Base-by-base conservation (phyloP, 2,329 filamentous ascomycete genomes). In the Colletotrichum agaves region DNA sequence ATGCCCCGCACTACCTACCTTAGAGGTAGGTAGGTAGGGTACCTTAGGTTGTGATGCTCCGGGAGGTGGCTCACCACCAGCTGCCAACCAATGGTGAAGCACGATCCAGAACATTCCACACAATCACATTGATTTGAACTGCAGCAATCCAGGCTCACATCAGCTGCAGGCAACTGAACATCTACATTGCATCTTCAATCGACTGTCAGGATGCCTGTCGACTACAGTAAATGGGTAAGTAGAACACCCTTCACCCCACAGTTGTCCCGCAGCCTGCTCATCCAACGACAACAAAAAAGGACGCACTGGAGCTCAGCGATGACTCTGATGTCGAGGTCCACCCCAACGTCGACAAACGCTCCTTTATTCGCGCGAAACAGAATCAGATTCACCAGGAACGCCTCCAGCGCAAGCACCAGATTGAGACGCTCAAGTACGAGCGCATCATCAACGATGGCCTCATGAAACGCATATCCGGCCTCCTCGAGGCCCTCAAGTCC, bases 281-380 rank as follows among this genome's bases (percentile, higher is more conserved):
- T 58, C 37, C 44, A 46, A 17, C 5, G 15, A 60, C 13, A 5
- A 17, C 17, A 60, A 13, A 12, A 31, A 69, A 93, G 90, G 92
- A 98, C 78, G 91, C 92, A 67, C 88, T 99, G 76, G 96, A 99
- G 89, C 90, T 99, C 77, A 97, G 93, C 76, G 96, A 99, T 81
- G 96, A 99, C 81, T 98, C 94, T 58, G 96, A 99, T 76, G 91
- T 99, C 74, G 96, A 99, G 82, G 96, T 98, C 58, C 96, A 99
- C 80, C 96, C 96, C 69, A 99, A 99, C 78, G 96, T 99, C 78
- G 96, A 99, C 83, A 99, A 99, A 81, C 89, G 91, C 58, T 98
- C 95, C 69, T 99, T 99, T 81, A 99, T 99, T 79, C 93, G 95
- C 72, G 97, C 96, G 72, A 99, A 99, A 82, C 96, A 98, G 83